Evolutionary conservation across 2,329 filamentous ascomycete species (phyloP).

Genomic region (Leptosphaerulina australis): DNA sequence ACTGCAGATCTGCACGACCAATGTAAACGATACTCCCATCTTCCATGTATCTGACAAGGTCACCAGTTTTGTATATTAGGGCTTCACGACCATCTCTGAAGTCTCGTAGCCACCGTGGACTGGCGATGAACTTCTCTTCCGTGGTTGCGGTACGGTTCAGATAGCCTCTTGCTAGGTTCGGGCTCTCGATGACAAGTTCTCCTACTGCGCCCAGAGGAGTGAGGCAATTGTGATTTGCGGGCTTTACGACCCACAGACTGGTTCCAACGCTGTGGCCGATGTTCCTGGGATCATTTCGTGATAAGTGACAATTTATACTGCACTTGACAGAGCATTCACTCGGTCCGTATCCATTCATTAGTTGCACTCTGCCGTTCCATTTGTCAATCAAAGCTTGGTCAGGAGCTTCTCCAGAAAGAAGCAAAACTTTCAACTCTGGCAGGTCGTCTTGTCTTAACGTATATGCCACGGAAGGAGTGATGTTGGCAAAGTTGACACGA

Average conservation of each 20-base stretch:
- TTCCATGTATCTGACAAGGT: constrained; percentile 54
- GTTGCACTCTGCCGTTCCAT: constrained; percentile 16
- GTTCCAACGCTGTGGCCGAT: constrained; percentile 49
- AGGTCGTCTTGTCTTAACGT: background rate
- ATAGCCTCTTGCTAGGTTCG: constrained; percentile 26
- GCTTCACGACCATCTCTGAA: background rate
- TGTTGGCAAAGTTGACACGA: constrained; percentile 29
- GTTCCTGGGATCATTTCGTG: constrained; percentile 6
- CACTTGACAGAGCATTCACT: constrained; percentile 11
- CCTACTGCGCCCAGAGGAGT: constrained; percentile 23
- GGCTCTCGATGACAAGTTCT: constrained; percentile 30
- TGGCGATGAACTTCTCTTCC: background rate
- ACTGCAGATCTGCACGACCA: constrained; percentile 30
- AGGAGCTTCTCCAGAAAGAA: background rate
- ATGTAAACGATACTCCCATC: constrained; percentile 25
- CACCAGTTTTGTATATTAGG: constrained; percentile 14
- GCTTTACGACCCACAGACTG: constrained; percentile 29
- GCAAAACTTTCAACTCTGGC: background rate
- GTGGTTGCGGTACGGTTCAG: constrained; percentile 8
- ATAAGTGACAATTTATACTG: background rate
- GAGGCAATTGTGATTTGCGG: constrained; percentile 20
- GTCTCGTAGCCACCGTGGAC: background rate
- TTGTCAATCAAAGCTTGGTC: background rate
- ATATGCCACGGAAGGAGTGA: constrained; percentile 35
- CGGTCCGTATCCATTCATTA: constrained; percentile 24